A percentile compares a stretch with the other conserved stretches of the same genome.
Evolutionary conservation across 176 grass and related monocot species (phyloP).

Genomic region (Oryza brachyantha): DNA sequence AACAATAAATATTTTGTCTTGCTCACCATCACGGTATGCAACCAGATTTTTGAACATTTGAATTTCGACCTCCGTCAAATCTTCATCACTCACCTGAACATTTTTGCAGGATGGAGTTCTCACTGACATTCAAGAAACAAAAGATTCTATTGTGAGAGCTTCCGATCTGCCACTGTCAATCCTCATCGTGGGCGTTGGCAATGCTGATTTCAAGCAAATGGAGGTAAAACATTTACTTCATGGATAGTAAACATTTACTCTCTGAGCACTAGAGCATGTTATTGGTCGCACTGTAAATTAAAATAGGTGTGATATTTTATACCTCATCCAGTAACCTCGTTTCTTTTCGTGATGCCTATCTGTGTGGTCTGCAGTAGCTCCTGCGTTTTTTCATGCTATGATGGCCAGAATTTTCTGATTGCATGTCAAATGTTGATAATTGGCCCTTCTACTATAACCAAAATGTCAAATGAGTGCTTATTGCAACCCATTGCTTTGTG

Average conservation of each 20-base stretch:
- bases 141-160: conserved; percentile 80
- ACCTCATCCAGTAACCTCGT: neutral
- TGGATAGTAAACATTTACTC: neutral
- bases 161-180: conserved; percentile 91
- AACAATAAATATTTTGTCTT: conserved; percentile 89
- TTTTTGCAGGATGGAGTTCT: conserved; percentile 82
- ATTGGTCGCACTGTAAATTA: neutral
- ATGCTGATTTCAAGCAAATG: conserved; percentile 93
- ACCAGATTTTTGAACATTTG: neutral
- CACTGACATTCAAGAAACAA: conserved; percentile 79
- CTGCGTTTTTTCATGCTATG: neutral
- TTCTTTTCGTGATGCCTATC: neutral
- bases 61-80: neutral
- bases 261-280: neutral
- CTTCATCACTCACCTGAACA: neutral
- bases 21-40: conserved; percentile 84
- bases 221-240: conserved; percentile 47
- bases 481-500: neutral
- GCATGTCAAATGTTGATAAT: too few relatives aligned
- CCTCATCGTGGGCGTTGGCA: conserved; percentile 90
- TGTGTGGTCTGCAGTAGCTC: neutral
- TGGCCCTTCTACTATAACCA: conserved; percentile 15
- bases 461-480: neutral
- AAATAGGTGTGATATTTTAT: too few relatives aligned
- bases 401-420: too few relatives aligned